phyloP scores from a whole-genome alignment of 1,139 yeast species.

The Barnettozyma hawaiiensis region DNA sequence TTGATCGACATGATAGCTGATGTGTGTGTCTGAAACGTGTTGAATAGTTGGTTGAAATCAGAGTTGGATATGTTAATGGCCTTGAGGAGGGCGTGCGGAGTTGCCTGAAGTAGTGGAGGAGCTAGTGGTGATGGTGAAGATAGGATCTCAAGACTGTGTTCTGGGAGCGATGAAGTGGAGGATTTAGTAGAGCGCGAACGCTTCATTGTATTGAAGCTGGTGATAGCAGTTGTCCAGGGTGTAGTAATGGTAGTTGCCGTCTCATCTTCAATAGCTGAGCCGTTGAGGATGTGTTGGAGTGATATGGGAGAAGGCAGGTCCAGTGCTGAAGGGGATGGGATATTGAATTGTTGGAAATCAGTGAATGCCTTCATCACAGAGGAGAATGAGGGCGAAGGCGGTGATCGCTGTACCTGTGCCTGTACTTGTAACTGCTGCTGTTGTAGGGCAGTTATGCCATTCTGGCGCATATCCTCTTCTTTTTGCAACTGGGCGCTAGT shows the following conservation, averaged over 20 bases:
- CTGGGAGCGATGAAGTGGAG: constrained; percentile 18
- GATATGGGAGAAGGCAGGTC: constrained; percentile 17
- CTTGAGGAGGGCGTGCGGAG: constrained; percentile 1
- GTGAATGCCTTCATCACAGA: constrained; percentile 43
- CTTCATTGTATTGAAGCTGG: constrained; percentile 4
- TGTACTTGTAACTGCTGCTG: no score
- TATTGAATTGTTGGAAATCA: constrained; percentile 28
- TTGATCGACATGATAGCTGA: constrained; percentile 59
- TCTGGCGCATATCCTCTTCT: constrained; percentile 43
- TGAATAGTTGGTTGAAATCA: constrained; percentile 27
- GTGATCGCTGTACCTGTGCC: no score
- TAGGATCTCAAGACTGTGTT: constrained; percentile 19
- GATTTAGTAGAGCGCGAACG: constrained; percentile 20
- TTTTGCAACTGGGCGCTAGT: constrained; percentile 40
- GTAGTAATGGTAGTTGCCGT: no score
- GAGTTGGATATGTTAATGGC: constrained; percentile 3
- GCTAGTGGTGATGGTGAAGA: constrained; percentile 1
- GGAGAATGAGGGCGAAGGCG: constrained; percentile 38
- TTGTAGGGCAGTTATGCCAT: constrained; percentile 9
- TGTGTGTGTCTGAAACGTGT: constrained; percentile 43
- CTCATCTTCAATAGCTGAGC: constrained; percentile 10
- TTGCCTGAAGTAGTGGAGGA: neutral
- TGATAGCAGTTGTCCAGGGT: neutral
- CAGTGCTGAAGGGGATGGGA: constrained; percentile 27
- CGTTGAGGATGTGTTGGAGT: constrained; percentile 4